Conservation (phyloP, 75 land plant genomes). For the Azolla pinnata region DNA sequence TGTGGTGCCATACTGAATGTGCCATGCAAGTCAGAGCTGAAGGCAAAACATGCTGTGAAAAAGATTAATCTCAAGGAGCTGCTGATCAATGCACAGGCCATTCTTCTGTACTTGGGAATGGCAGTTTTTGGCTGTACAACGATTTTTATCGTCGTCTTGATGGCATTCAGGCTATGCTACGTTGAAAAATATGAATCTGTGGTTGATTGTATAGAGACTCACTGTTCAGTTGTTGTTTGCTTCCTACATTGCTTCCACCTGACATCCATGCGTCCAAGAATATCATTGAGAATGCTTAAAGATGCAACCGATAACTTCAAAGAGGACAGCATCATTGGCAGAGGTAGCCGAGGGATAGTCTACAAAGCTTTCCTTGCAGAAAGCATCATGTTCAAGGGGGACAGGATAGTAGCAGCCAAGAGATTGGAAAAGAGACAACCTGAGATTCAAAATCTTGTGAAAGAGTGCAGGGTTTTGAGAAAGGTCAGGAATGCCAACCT, state of each 20-base stretch:
- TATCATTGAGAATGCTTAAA: neutral
- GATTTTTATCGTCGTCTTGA: neutral
- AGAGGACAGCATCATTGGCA: conserved; percentile 29
- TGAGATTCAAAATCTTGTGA: conserved; percentile 17
- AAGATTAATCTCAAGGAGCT: neutral
- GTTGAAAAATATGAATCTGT: neutral
- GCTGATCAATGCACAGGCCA: neutral
- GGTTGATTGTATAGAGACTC: conserved; percentile 3
- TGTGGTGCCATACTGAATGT: conserved; percentile 14
- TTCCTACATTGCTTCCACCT: neutral
- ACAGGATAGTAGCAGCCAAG: conserved; percentile 40
- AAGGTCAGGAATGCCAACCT: conserved; percentile 38
- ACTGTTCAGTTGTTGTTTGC: neutral
- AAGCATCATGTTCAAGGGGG: conserved; percentile 15
- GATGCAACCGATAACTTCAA: conserved; percentile 35
- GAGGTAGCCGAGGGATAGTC: conserved; percentile 31
- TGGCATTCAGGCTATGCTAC: neutral
- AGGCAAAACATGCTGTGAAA: neutral
- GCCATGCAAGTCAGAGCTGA: neutral
- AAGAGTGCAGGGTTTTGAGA: conserved; percentile 30
- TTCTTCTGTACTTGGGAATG: neutral
- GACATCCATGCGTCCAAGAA: neutral
- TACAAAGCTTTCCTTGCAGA: conserved; percentile 21
- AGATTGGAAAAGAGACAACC: conserved; percentile 18
- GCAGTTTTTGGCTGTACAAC: neutral